phyloP scores from a whole-genome alignment of 345 rosid species.

The Aquilaria yunnanensis region DNA sequence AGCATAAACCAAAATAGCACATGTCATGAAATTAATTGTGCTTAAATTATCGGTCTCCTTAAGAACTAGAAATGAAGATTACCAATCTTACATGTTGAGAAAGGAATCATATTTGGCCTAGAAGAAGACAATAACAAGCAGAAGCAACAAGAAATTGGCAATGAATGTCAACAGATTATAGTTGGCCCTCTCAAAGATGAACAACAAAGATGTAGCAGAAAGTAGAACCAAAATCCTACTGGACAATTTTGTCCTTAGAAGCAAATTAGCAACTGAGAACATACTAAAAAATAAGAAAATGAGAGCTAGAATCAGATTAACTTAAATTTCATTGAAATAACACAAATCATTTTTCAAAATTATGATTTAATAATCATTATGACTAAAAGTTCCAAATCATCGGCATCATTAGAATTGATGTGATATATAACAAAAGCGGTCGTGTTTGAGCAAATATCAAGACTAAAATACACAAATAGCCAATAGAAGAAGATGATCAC shows the following conservation, averaged over 20 bases:
- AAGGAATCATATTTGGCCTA: conserved; percentile 99
- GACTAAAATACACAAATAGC: not conserved
- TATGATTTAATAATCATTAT: no score
- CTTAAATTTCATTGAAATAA: conserved; percentile 3
- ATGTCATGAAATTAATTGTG: not conserved
- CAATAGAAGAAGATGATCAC: not conserved
- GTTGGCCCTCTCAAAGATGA: conserved; percentile 68
- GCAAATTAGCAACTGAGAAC: conserved; percentile 65
- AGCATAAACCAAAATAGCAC: not conserved
- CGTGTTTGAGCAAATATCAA: not conserved
- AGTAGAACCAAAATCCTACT: conserved; percentile 41
- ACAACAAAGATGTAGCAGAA: conserved; percentile 60
- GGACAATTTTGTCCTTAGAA: conserved; percentile 68
- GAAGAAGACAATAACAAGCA: conserved; percentile 67
- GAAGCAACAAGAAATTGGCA: conserved; percentile 70
- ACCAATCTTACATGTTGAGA: conserved; percentile 60
- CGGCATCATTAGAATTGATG: no score
- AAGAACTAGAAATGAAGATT: not conserved
- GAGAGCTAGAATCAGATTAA: not conserved
- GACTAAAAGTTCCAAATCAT: not conserved
- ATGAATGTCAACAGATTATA: conserved; percentile 68
- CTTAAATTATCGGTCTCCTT: not conserved
- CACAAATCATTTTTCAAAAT: not conserved
- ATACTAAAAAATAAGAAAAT: not conserved
- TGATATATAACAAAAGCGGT: not conserved